Conservation (phyloP, 257 asterid genomes). For the Striga asiatica region DNA sequence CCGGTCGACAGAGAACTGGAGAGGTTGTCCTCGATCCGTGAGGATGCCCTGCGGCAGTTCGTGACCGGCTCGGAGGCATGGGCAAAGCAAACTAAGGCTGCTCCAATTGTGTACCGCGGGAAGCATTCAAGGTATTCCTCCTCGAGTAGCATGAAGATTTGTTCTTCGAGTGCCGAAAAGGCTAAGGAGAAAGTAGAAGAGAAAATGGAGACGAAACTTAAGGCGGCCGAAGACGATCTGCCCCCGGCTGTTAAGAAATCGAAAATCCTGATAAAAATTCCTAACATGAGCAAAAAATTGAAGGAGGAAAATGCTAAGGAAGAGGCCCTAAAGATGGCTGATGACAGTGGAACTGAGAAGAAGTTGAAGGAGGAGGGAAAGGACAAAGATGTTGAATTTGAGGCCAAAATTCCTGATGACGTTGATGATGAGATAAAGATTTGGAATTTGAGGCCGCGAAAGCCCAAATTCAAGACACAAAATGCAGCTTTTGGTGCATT, state of each 20-base stretch:
- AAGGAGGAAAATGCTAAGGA: constrained; percentile 13
- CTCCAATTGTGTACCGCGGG: constrained; percentile 10
- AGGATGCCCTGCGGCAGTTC: background rate
- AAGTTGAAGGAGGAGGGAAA: too few relatives aligned
- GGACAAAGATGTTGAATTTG: too few relatives aligned
- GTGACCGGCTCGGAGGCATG: constrained; percentile 11
- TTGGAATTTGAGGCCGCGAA: constrained; percentile 61
- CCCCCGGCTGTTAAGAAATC: background rate
- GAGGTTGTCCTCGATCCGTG: background rate
- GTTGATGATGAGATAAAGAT: constrained; percentile 30
- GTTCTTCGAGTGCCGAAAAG: constrained; percentile 6
- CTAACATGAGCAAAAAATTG: background rate
- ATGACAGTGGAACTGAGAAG: too few relatives aligned
- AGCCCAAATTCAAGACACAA: constrained; percentile 14
- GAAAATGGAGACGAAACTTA: constrained; percentile 17
- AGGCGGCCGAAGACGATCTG: constrained; percentile 8
- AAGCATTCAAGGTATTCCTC: constrained; percentile 9
- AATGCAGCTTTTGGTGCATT: background rate
- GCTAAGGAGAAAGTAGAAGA: constrained; percentile 13
- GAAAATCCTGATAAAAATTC: constrained; percentile 21
- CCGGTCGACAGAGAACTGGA: background rate
- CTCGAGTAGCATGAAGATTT: background rate
- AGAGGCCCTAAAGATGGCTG: background rate
- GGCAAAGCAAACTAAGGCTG: constrained; percentile 10
- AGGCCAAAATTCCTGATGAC: too few relatives aligned